Conservation (phyloP, 352 stramenopile species). For the Aphanomyces astaci region DNA sequence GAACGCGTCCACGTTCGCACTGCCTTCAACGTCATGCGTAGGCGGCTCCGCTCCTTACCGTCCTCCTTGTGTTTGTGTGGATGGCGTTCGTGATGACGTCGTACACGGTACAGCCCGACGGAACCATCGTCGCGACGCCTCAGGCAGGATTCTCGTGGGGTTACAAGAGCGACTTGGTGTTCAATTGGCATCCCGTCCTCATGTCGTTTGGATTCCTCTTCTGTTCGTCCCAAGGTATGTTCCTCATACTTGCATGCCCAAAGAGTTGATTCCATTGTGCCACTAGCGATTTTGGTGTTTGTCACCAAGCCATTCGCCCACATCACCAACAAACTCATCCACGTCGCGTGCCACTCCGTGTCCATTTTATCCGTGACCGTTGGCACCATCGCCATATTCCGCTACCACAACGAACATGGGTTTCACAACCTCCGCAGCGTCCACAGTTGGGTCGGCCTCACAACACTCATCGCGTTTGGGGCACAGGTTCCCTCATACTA, state of each 20-base stretch:
- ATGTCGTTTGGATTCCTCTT: slow-evolving; percentile 81
- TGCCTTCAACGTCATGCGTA: slow-evolving; percentile 20
- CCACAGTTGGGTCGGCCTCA: slow-evolving; percentile 79
- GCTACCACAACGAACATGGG: slow-evolving; percentile 78
- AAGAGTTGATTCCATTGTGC: neutral
- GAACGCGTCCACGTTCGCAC: neutral
- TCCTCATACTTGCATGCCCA: neutral
- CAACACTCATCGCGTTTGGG: slow-evolving; percentile 48
- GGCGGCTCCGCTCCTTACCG: slow-evolving; percentile 42
- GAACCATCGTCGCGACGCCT: slow-evolving; percentile 34
- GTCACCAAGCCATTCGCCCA: slow-evolving; percentile 12
- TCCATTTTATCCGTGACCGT: slow-evolving; percentile 51
- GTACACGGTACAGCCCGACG: slow-evolving; percentile 38
- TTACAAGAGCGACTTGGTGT: slow-evolving; percentile 51
- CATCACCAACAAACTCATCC: slow-evolving; percentile 37
- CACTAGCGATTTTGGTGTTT: slow-evolving; percentile 10
- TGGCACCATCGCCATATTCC: slow-evolving; percentile 65
- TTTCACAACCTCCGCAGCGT: slow-evolving; percentile 84
- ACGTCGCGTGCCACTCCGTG: slow-evolving; percentile 57
- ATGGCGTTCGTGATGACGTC: slow-evolving; percentile 58
- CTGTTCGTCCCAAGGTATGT: slow-evolving; percentile 45
- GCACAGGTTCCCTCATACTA: slow-evolving; percentile 31
- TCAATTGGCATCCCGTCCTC: slow-evolving; percentile 84
- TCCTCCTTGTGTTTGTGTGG: slow-evolving; percentile 66
- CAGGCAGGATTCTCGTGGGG: slow-evolving; percentile 67